These are phyloP conservation scores for Cladophialophora chaetospira DNA, from an alignment of 2,329 filamentous ascomycete genomes.

Conservation along the genomic window DNA sequence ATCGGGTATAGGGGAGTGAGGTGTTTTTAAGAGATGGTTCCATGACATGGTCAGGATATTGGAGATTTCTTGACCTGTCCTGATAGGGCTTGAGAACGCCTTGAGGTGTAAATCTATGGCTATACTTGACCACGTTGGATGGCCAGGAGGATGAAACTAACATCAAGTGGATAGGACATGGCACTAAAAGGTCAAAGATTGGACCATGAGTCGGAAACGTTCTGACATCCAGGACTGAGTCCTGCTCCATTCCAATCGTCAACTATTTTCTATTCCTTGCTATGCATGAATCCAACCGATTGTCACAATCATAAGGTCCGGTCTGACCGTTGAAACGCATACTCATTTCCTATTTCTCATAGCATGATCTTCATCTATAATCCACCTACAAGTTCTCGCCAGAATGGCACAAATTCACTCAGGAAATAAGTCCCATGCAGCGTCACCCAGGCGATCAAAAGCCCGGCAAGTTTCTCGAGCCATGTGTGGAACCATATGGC, in stretches of 20 bases:
- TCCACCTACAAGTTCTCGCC: slow-evolving; percentile 52
- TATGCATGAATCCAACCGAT: background rate
- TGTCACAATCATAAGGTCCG: background rate
- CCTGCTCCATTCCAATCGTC: background rate
- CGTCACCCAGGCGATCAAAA: slow-evolving; percentile 51
- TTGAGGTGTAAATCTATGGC: too few species aligned
- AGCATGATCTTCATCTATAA: slow-evolving; percentile 22
- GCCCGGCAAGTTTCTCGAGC: slow-evolving; percentile 78
- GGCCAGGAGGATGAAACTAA: too few species aligned
- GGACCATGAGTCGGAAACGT: too few species aligned
- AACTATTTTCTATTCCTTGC: background rate
- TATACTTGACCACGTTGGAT: too few species aligned
- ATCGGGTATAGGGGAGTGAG: slow-evolving; percentile 31
- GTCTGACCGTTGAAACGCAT: background rate
- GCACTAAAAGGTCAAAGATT: too few species aligned
- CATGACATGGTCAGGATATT: too few species aligned
- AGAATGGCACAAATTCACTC: slow-evolving; percentile 47
- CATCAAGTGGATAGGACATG: too few species aligned
- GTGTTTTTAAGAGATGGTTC: too few species aligned
- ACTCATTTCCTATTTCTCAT: background rate
- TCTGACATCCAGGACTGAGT: too few species aligned
- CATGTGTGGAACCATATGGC: slow-evolving; percentile 98
- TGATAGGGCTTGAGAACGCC: too few species aligned
- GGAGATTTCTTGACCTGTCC: too few species aligned
- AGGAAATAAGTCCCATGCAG: slow-evolving; percentile 56